Base-by-base conservation (phyloP, 805 yeast genomes). In the Starmera pachycereana region DNA sequence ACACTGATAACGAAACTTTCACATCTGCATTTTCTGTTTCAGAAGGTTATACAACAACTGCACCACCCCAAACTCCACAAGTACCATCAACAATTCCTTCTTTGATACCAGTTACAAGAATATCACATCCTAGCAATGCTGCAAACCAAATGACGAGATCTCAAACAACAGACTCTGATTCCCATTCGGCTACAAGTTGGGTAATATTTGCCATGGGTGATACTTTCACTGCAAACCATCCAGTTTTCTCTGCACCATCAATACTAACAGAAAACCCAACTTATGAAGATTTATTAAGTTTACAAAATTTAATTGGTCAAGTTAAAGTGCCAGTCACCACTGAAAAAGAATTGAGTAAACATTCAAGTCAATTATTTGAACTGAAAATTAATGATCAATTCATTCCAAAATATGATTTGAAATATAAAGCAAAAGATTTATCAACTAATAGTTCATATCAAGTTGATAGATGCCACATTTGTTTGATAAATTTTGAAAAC, bases 191-290 rank as follows among this genome's bases (percentile, higher is more conserved):
- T 22, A 22, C 27, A 22, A 22, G 27, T 1, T 76, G 82, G 83
- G 68, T 76, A n/a, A 72, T 77, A 19, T 73, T 74, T 38, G 79
- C 76, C 8, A 66, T 75, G 60, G 81, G 81, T 1, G 78, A 78
- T 33, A 57, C 69, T 12, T 76, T 72, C 46, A 65, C 72, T 3
- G 57, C 56, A 33, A 57, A 66, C 40, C 77, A 73, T 49, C 78
- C 77, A 6, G 51, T 72, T 8, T 57, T 72, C 30, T 53, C 65
- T 2, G 72, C 75, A 2, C 73, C 74, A 6, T 58, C 73, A 3
- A 46, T 72, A 35, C 56, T 69, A 50, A 62, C 71, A 3, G 74
- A 71, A 37, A 60, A 63, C 37, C 77, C 76, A n/a, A 62, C 72
- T 0, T 67, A 68, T 49, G 76, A 72, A 40, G 78, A 74, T 44